phyloP scores from a whole-genome alignment of 768 basidiomycete genomes.

The Rhodosporidiobolus odoratus region DNA sequence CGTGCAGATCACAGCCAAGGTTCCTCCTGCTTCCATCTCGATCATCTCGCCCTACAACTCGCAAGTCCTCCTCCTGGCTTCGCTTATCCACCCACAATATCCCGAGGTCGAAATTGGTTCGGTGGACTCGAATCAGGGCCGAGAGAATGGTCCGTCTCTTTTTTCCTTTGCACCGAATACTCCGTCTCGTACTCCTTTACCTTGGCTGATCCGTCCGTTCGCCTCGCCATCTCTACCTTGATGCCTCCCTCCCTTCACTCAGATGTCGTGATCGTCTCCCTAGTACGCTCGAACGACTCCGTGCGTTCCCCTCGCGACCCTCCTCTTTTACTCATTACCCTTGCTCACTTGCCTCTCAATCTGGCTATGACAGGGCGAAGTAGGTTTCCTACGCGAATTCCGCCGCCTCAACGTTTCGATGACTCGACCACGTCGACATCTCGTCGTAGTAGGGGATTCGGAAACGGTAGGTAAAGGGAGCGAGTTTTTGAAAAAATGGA shows the following conservation, averaged over 20 bases:
- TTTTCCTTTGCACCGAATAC: background rate
- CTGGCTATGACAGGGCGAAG: slow-evolving; percentile 60
- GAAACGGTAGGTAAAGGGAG: slow-evolving; percentile 82
- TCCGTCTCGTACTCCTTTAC: background rate
- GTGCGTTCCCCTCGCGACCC: slow-evolving; percentile 45
- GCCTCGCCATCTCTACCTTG: no score
- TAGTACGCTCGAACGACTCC: slow-evolving; percentile 86
- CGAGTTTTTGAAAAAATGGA: slow-evolving; percentile 78
- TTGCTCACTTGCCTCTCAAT: background rate
- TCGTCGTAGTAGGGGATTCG: slow-evolving; percentile 75
- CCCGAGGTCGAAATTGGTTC: slow-evolving; percentile 78
- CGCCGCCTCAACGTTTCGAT: slow-evolving; percentile 68
- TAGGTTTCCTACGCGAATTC: slow-evolving; percentile 91
- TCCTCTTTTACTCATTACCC: background rate
- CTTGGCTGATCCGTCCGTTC: no score
- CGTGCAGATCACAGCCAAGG: slow-evolving; percentile 57
- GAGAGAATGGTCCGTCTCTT: slow-evolving; percentile 59
- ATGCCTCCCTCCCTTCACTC: background rate
- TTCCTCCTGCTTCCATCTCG: slow-evolving; percentile 69
- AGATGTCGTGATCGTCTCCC: slow-evolving; percentile 82
- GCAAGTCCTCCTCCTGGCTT: slow-evolving; percentile 78
- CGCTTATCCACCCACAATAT: slow-evolving; percentile 60
- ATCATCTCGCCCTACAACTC: slow-evolving; percentile 94
- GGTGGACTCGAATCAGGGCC: slow-evolving; percentile 94
- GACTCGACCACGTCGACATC: slow-evolving; percentile 38